Percentiles rank a stretch among this genome's conserved stretches.
Conservation (phyloP, 129 eudicot genomes). For the Flaveria robusta region DNA sequence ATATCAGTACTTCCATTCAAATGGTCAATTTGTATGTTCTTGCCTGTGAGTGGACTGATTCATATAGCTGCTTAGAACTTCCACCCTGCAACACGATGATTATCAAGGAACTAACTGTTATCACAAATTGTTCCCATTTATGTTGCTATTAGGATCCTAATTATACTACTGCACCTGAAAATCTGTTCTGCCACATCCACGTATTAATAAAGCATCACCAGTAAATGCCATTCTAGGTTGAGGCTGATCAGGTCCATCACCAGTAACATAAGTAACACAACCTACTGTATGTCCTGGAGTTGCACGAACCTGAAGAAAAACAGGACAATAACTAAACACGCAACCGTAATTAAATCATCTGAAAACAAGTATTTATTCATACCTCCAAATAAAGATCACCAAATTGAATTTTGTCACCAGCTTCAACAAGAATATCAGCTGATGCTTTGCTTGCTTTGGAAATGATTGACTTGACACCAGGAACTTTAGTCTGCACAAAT, state of each 20-base stretch:
- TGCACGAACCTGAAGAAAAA: slow-evolving; percentile 66
- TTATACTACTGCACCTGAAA: slow-evolving; percentile 63
- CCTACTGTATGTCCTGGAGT: slow-evolving; percentile 98
- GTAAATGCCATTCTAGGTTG: slow-evolving; percentile 95
- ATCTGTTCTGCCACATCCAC: slow-evolving; percentile 99
- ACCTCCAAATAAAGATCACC: slow-evolving; percentile 93
- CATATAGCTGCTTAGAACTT: slow-evolving; percentile 78
- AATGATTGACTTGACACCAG: slow-evolving; percentile 81
- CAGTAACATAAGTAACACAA: slow-evolving; percentile 92
- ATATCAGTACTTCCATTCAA: not conserved
- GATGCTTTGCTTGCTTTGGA: slow-evolving; percentile 89
- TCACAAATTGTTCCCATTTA: not conserved
- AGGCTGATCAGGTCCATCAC: slow-evolving; percentile 82
- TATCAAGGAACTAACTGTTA: slow-evolving; percentile 1
- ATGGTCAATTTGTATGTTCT: slow-evolving; percentile 29
- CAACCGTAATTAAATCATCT: slow-evolving; percentile 1
- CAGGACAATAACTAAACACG: not conserved
- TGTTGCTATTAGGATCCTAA: slow-evolving; percentile 1
- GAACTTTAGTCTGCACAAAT: slow-evolving; percentile 69
- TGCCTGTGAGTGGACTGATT: slow-evolving; percentile 95
- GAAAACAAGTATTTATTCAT: not conserved
- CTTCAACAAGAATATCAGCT: slow-evolving; percentile 82
- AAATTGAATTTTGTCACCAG: slow-evolving; percentile 75
- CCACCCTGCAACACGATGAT: slow-evolving; percentile 67
- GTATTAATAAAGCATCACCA: slow-evolving; percentile 86